Conservation (phyloP, 192 early-diverging fungal species). For the Coemansia sp. region DNA sequence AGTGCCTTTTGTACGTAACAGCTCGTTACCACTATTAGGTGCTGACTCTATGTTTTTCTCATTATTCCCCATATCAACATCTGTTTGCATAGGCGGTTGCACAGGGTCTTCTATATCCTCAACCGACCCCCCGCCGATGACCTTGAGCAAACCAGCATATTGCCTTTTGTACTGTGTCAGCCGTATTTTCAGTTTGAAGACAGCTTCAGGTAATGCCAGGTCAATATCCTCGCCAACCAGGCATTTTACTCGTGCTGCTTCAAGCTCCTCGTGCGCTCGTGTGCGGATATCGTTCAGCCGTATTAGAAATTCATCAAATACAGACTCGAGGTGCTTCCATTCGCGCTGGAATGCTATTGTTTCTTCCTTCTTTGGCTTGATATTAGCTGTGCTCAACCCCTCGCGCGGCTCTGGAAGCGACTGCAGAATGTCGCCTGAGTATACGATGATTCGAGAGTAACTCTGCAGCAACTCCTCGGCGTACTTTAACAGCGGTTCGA, state of each 20-base stretch:
- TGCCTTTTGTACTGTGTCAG: slow-evolving; percentile 33
- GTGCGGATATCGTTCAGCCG: slow-evolving; percentile 47
- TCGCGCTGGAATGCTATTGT: slow-evolving; percentile 41
- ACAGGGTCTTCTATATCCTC: slow-evolving; percentile 15
- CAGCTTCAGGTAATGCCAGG: slow-evolving; percentile 40
- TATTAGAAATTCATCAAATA: slow-evolving; percentile 48
- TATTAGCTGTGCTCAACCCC: slow-evolving; percentile 46
- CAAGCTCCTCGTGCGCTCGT: slow-evolving; percentile 48
- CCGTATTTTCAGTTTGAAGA: slow-evolving; percentile 19
- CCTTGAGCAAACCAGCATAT: slow-evolving; percentile 34
- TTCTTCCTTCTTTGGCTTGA: slow-evolving; percentile 53
- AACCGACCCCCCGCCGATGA: slow-evolving; percentile 19
- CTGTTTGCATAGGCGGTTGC: background rate
- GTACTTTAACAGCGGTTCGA: slow-evolving; percentile 41
- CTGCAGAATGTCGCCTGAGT: slow-evolving; percentile 52
- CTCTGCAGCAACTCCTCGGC: slow-evolving; percentile 48
- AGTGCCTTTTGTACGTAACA: background rate
- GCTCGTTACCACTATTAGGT: background rate
- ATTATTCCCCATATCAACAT: background rate
- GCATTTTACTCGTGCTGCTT: slow-evolving; percentile 43
- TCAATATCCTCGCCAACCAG: slow-evolving; percentile 42
- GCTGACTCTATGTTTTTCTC: background rate
- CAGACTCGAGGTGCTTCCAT: slow-evolving; percentile 50
- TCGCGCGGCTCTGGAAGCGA: slow-evolving; percentile 48
- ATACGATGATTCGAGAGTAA: slow-evolving; percentile 48